phyloP scores from a whole-genome alignment of 768 basidiomycete genomes.

The Lanmaoa rubissima region DNA sequence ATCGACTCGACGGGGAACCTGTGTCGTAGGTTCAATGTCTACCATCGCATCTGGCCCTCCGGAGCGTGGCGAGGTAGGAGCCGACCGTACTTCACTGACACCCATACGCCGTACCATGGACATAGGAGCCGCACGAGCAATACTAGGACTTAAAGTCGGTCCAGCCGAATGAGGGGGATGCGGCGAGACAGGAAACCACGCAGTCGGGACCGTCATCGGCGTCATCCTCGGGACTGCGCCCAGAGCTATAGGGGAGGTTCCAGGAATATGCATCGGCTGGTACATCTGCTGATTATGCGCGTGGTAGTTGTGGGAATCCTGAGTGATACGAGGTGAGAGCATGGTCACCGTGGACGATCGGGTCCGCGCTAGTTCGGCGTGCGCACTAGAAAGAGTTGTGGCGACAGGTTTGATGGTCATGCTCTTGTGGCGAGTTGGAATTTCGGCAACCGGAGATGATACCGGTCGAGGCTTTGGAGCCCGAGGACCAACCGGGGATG shows the following conservation, averaged over 20 bases:
- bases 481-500: conserved; percentile 54
- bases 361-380: conserved; percentile 24
- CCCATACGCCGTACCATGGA: conserved; percentile 5
- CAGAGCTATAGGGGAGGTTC: conserved; percentile 15
- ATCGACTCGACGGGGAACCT: conserved; percentile 48
- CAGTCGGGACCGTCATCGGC: conserved; percentile 6
- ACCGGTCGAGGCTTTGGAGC: conserved; percentile 32
- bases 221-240: conserved; percentile 1
- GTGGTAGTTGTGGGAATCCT: conserved; percentile 33
- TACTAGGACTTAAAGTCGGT: conserved; percentile 11
- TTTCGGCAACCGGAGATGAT: conserved; percentile 29
- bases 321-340: conserved; percentile 22
- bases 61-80: conserved; percentile 43
- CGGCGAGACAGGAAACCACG: conserved; percentile 18
- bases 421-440: conserved; percentile 32
- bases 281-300: conserved; percentile 33
- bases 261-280: conserved; percentile 30
- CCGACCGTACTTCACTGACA: conserved; percentile 23
- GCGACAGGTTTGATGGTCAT: conserved; percentile 28
- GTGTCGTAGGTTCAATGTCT: conserved; percentile 35
- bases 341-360: conserved; percentile 32
- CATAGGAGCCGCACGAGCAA: conserved; percentile 16
- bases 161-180: conserved; percentile 10
- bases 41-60: conserved; percentile 40
- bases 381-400: conserved; percentile 11